Evolutionary conservation across 371 early-diverging fungal genomes (phyloP), one percentile per base, ranked within the genome.

Genomic region (Mucor saturninus): DNA sequence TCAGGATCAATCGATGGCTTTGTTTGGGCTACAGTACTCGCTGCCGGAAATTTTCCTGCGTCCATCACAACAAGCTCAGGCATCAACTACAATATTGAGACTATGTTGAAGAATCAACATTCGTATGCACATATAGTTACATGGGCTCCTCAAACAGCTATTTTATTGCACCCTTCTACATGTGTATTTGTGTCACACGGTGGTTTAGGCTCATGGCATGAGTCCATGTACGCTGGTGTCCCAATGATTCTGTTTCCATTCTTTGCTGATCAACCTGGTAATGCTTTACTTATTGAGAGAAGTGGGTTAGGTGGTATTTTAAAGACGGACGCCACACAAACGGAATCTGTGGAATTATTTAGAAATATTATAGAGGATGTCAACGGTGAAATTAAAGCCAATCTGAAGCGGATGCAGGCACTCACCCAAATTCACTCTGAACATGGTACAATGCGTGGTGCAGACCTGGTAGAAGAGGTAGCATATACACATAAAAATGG

Each of bases 181-280:
- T 7, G 13, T 1, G 38, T 76, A 1, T 82, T 79, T 53, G 38
- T 82, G 0, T 68, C 74, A 7, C 80, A 79, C 35, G 62, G 83
- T 15, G 83, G 83, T 28, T 62, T 68, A 4, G 73, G 61, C 5
- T 76, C 75, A 14, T 42, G 73, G 21, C 68, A 64, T 46, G 83
- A 82, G 62, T 68, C 71, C 2, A 45, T 77, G 14, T 70, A 68
- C 45, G 39, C 64, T 50, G 78, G 76, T 6, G 66, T 50, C 13
- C 76, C 65, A 2, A 55, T 79, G 54, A 37, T 76, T 2, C 51
- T 75, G 38, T 64, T 69, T 29, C 83, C 83, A 1, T 77, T 76
- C 54, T 77, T 79, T 59, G 76, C 69, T 1, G 83, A 82, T 46
- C 83, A 82, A 45, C 66, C 66, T 10, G 40, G 35, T 7, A 72